A percentile compares a stretch with the other conserved stretches of the same genome.
phyloP scores from a whole-genome alignment of 352 stramenopile species.

The Phytophthora sojae region DNA sequence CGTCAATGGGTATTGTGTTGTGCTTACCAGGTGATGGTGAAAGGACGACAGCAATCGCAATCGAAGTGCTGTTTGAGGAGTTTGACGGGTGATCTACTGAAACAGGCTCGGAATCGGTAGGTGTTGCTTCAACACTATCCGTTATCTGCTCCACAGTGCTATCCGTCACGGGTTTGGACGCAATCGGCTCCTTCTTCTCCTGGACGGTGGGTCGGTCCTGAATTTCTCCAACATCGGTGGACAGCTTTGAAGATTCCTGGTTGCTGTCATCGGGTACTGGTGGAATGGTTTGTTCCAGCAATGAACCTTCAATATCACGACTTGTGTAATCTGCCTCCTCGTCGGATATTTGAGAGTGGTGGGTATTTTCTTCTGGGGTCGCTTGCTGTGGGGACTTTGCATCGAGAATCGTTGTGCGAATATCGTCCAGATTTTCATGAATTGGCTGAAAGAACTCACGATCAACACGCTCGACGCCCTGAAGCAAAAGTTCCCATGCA shows the following conservation, averaged over 20 bases:
- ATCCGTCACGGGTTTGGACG: neutral
- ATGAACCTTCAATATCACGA: neutral
- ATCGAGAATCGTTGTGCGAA: constrained; percentile 33
- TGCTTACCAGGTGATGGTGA: neutral
- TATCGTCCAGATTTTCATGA: constrained; percentile 35
- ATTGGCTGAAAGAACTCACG: constrained; percentile 51
- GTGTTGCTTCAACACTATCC: neutral
- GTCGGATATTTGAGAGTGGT: neutral
- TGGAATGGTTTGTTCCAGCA: neutral
- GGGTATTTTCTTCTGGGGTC: neutral
- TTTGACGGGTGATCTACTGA: neutral
- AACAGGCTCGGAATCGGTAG: neutral
- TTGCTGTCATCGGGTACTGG: neutral
- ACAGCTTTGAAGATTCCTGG: neutral
- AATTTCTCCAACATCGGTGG: neutral
- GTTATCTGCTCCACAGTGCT: neutral
- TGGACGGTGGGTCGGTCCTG: neutral
- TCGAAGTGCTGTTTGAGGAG: too few species aligned
- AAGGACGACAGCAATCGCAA: neutral
- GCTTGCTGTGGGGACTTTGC: neutral
- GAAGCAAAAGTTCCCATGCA: constrained; percentile 46
- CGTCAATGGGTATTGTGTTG: neutral
- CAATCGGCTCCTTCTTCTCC: neutral
- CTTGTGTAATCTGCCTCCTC: neutral
- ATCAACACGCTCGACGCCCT: constrained; percentile 49